Base-by-base conservation (phyloP, 23 red algal genomes). In the Gracilaria domingensis region DNA sequence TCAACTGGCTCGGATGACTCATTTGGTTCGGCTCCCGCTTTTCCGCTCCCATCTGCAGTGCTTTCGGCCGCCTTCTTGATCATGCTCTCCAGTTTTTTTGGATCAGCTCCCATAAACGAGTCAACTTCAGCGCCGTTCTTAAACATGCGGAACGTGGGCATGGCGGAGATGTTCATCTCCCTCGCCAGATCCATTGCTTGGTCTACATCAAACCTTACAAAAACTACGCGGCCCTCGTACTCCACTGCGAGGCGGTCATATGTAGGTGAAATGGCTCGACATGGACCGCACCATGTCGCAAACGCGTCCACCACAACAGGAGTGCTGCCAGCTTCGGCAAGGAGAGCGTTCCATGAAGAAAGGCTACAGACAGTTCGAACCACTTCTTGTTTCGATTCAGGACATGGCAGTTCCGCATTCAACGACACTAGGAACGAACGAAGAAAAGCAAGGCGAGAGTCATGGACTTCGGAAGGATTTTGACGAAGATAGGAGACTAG, bases 241-340 rank as follows among this genome's bases (percentile, higher is more conserved):
- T 75, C 69, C 29, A 6, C 69, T 13, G 90, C 90, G 34, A 93
- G 65, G 20, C 73, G 50, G 29, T 64, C 58, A 69, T 55, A 93
- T 6, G 71, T 57, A 32, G 90, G 90, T 12, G 90, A 35, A 34
- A 93, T 93, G 29, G 71, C 71, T 49, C 51, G 33, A 45, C 90
- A 93, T 11, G 90, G 90, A 17, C 90, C 90, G 45, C 90, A 93
- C 90, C 90, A 93, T 33, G 90, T 62, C 4, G 90, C 90, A 25
- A 62, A 84, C 40, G 65, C 84, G 42, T 93, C 80, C 8, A 85
- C 80, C 4, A 93, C 82, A 25, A 85, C 70, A 64, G 69, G 69
- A 47, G 29, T 75, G 39, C 69, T 66, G 6, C 35, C 33, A 21
- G 69, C 69, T 25, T 75, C 35, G 36, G 12, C 23, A 25, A 75